A percentile compares a stretch with the other conserved stretches of the same genome.
Evolutionary conservation across 225 moss, liverwort and hornwort species (phyloP).

Genomic region (Bryum argenteum): DNA sequence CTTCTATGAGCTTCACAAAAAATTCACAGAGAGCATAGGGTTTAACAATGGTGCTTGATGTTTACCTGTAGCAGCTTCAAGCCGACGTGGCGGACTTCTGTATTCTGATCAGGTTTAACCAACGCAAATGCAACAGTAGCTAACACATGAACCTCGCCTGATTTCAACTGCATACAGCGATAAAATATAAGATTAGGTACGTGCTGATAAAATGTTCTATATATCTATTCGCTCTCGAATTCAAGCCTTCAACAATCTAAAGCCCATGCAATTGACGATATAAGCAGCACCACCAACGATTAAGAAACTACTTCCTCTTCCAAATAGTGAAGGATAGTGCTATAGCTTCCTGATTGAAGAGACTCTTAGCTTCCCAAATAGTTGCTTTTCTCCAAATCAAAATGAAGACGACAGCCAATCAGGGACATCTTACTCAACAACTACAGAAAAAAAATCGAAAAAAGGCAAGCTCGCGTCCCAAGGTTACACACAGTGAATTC

Average conservation of each 20-base stretch:
- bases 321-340: constrained; percentile 3
- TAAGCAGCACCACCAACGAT: background rate
- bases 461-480: constrained; percentile 12
- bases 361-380: background rate
- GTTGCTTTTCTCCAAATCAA: background rate
- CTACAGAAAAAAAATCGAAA: background rate
- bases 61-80: constrained; percentile 90
- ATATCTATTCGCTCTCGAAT: constrained; percentile 6
- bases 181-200: constrained; percentile 12
- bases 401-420: background rate
- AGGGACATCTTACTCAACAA: background rate
- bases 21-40: constrained; percentile 6
- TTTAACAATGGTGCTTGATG: constrained; percentile 1
- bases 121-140: constrained; percentile 77
- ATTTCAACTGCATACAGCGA: constrained; percentile 68
- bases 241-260: background rate
- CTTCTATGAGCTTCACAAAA: background rate
- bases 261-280: constrained; percentile 2
- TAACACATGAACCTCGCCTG: constrained; percentile 75
- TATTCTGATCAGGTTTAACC: constrained; percentile 63
- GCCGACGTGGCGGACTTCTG: constrained; percentile 83
- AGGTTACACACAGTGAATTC: constrained; percentile 4
- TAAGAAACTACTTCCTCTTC: background rate
- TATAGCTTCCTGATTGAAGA: constrained; percentile 1
- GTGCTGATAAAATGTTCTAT: constrained; percentile 13